Percentiles rank a stretch among this genome's conserved stretches.
Conservation (phyloP, 352 stramenopile genomes). For the Pythium aphanidermatum region DNA sequence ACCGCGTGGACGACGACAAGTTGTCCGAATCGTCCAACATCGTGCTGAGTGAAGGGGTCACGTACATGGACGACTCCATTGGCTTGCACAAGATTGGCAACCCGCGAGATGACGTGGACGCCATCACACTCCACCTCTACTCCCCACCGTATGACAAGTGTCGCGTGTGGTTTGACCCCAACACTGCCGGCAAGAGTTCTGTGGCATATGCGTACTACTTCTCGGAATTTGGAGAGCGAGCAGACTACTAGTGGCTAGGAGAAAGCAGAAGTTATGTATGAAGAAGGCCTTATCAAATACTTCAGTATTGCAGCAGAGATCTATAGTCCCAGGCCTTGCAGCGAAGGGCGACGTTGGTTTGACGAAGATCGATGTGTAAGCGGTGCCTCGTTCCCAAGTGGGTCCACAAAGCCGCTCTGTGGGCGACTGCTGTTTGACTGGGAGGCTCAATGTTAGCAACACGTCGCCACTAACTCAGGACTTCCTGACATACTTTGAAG, state of each 20-base stretch:
- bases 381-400: slow-evolving; percentile 42
- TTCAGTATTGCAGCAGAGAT: not conserved
- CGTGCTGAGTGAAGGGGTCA: slow-evolving; percentile 24
- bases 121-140: slow-evolving; percentile 82
- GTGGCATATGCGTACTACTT: slow-evolving; percentile 72
- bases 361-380: slow-evolving; percentile 21
- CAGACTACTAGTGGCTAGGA: slow-evolving; percentile 23
- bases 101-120: slow-evolving; percentile 27
- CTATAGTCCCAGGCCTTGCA: slow-evolving; percentile 44
- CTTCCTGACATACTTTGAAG: slow-evolving; percentile 29
- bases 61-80: slow-evolving; percentile 68
- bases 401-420: slow-evolving; percentile 46
- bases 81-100: slow-evolving; percentile 85
- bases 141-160: slow-evolving; percentile 76
- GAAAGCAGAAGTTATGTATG: not conserved
- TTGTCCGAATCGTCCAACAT: slow-evolving; percentile 26
- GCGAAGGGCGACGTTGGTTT: slow-evolving; percentile 53
- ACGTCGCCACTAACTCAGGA: not conserved
- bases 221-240: slow-evolving; percentile 60
- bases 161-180: slow-evolving; percentile 67
- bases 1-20: slow-evolving; percentile 24
- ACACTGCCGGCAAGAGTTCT: slow-evolving; percentile 42
- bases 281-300: not conserved
- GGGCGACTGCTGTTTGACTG: slow-evolving; percentile 43
- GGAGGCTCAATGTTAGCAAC: not conserved